Base-by-base conservation (phyloP, 139 green algal species). In the Picochlorum sp. region DNA sequence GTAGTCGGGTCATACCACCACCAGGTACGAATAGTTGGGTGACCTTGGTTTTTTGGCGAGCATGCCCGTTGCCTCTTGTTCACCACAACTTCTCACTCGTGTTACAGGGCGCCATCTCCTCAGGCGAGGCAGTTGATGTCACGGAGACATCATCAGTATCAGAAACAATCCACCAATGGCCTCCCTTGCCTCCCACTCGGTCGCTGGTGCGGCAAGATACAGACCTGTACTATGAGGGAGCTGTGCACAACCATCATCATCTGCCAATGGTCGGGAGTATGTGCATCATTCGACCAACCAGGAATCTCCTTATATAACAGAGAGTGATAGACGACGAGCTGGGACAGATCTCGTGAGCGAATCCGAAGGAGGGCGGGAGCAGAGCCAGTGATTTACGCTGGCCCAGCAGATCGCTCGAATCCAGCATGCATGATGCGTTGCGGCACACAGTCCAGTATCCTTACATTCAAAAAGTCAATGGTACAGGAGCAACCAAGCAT, bases 201-300 rank as follows among this genome's bases (percentile, higher is more conserved):
- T 44, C 41, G 37, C 37, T 68, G 4, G n/a, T 31, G 11, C 38
- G 62, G n/a, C 50, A 55, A 60, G 45, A 49, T 41, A 68, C 62
- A 21, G 62, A 68, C 11, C 62, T 68, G 38, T 68, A 68, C 10
- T 68, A 68, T 21, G 62, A 55, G 24, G 56, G 56, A 23, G 16
- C 24, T 24, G 58, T 20, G 5, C 49, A 31, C 16, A 30, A 9
- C 2, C 49, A 67, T 20, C n/a, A n/a, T 6, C 37, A 11, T 15
- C 38, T 51, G 58, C 31, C 21, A 24, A 51, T 10, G 58, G 24
- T 2, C 11, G 23, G 34, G 34, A 41, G 34, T 41, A 41, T 41
- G 34, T 8, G 34, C 34, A 41, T 41, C 34, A 41, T 41, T 41
- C 34, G 34, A 41, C 34, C 34, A 41, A 41, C 34, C 34, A 41